These are phyloP conservation scores for Tolypocladium album DNA, from an alignment of 2,329 filamentous ascomycete species.

Conservation along the genomic window DNA sequence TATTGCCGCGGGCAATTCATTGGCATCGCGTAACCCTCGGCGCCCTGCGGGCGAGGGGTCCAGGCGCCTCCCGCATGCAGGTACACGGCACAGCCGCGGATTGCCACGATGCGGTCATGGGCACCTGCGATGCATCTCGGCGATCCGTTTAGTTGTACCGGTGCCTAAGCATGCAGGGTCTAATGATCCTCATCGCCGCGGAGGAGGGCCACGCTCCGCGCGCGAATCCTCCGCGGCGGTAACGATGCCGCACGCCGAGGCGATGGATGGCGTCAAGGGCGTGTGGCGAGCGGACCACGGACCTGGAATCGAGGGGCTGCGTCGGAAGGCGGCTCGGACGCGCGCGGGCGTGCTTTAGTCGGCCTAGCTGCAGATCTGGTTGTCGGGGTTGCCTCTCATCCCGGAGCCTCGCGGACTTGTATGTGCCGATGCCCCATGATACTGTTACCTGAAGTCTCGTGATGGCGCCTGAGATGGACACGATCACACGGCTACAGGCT, in stretches of 20 bases:
- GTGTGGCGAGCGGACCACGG: not conserved
- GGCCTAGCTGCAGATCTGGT: not conserved
- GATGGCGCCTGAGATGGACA: not conserved
- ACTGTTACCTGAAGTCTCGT: not conserved
- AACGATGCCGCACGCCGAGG: not conserved
- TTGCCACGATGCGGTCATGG: not conserved
- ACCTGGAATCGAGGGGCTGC: not conserved
- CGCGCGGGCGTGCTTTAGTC: not conserved
- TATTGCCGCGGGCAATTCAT: not conserved
- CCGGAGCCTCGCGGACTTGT: not conserved
- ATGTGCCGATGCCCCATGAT: not conserved
- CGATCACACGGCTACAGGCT: not conserved
- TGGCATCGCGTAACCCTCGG: not conserved
- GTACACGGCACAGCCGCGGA: not conserved
- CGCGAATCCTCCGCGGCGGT: not conserved
- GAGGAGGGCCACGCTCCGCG: not conserved
- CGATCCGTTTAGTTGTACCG: not conserved
- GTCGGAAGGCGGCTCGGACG: not conserved
- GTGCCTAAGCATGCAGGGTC: not conserved
- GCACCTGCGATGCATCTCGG: not conserved
- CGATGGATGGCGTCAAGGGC: not conserved
- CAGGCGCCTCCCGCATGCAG: not conserved
- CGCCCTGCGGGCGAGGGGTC: not conserved
- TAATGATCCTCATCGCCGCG: not conserved
- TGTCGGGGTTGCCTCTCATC: not conserved